phyloP scores from a whole-genome alignment of 176 grass and related monocot genomes.

The Hordeum marinum region DNA sequence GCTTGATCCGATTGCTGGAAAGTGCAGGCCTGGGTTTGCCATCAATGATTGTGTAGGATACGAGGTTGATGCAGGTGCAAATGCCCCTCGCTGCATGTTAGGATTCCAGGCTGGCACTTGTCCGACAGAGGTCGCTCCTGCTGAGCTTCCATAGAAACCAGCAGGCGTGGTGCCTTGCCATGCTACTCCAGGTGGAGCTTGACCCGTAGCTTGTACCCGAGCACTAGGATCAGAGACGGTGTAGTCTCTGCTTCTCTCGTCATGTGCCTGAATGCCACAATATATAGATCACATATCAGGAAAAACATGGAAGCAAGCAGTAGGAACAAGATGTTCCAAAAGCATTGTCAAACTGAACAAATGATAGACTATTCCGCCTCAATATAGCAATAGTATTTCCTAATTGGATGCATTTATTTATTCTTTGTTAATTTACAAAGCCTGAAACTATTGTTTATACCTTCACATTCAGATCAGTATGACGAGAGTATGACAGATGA shows the following conservation, averaged over 20 bases:
- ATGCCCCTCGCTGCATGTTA: constrained; percentile 45
- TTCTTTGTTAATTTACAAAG: constrained; percentile 35
- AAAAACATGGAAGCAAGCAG: neutral
- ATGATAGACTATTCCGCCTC: constrained; percentile 8
- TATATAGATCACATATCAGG: constrained; percentile 4
- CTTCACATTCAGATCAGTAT: constrained; percentile 99
- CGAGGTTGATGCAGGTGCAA: constrained; percentile 18
- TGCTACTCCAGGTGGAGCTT: constrained; percentile 35
- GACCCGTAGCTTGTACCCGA: constrained; percentile 35
- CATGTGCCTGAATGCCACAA: constrained; percentile 52
- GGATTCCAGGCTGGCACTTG: constrained; percentile 64
- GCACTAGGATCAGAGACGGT: constrained; percentile 46
- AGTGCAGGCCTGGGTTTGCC: constrained; percentile 23
- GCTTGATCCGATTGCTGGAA: constrained; percentile 33
- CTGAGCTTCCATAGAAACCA: constrained; percentile 46
- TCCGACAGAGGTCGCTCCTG: constrained; percentile 33
- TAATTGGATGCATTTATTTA: constrained; percentile 32
- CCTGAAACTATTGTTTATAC: constrained; percentile 76
- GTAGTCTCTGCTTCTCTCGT: constrained; percentile 88
- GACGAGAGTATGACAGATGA: constrained; percentile 99
- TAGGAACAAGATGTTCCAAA: constrained; percentile 13
- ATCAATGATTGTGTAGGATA: constrained; percentile 41
- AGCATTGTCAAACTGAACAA: constrained; percentile 26
- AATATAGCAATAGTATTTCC: constrained; percentile 18
- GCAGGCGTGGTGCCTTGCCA: constrained; percentile 56